phyloP scores from a whole-genome alignment of 164 flowering plant genomes.

The Akebia trifoliata region DNA sequence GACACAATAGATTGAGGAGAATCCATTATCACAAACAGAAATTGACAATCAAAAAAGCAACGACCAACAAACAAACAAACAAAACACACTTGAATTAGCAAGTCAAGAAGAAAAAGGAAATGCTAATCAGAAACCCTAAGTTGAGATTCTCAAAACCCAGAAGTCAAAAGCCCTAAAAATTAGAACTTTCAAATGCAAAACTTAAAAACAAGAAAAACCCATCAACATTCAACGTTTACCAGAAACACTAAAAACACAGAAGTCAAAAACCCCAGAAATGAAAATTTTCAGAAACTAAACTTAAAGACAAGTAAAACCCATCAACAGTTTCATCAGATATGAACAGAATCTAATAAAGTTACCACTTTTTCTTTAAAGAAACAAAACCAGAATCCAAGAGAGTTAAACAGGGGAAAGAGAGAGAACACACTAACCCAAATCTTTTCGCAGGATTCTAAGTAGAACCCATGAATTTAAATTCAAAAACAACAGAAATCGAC shows the following conservation, averaged over 20 bases:
- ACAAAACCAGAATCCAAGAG: slow-evolving; percentile 31
- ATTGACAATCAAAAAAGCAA: neutral
- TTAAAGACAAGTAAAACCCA: slow-evolving; percentile 17
- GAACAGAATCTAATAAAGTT: slow-evolving; percentile 34
- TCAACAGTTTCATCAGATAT: slow-evolving; percentile 12
- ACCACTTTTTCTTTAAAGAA: neutral
- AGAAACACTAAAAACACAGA: slow-evolving; percentile 5
- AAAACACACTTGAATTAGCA: too few species aligned
- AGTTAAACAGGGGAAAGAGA: slow-evolving; percentile 17
- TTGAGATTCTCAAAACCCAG: slow-evolving; percentile 4
- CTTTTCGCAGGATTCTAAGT: slow-evolving; percentile 3
- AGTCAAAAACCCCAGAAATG: slow-evolving; percentile 1
- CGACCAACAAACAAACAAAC: too few species aligned
- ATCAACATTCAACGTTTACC: slow-evolving; percentile 10
- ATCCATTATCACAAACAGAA: slow-evolving; percentile 43
- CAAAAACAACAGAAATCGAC: neutral
- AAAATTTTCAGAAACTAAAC: slow-evolving; percentile 7
- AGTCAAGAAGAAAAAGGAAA: too few species aligned
- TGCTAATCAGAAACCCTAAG: slow-evolving; percentile 8
- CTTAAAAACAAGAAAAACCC: slow-evolving; percentile 9
- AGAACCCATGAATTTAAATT: neutral
- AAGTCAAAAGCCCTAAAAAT: slow-evolving; percentile 15
- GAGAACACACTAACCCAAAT: slow-evolving; percentile 15
- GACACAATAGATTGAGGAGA: slow-evolving; percentile 63
- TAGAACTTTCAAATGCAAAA: too few species aligned